phyloP scores from a whole-genome alignment of 2,329 filamentous ascomycete species.

The Ophiostoma australiae region DNA sequence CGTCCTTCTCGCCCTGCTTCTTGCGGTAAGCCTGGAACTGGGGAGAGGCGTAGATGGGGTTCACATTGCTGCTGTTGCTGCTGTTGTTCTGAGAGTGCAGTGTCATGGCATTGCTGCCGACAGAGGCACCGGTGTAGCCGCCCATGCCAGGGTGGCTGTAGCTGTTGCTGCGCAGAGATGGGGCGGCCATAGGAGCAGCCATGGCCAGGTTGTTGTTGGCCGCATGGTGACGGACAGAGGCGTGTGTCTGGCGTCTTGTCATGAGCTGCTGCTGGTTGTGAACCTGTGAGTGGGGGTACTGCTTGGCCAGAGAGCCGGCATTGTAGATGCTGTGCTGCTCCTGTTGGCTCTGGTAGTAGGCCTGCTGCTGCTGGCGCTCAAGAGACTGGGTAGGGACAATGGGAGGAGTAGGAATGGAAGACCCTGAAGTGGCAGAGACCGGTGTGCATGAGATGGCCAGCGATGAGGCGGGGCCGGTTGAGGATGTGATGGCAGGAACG shows the following conservation, averaged over 20 bases:
- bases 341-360: slow-evolving; percentile 24
- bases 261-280: slow-evolving; percentile 22
- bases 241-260: slow-evolving; percentile 20
- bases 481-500: slow-evolving; percentile 18
- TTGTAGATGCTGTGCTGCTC: slow-evolving; percentile 23
- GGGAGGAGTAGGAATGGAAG: slow-evolving; percentile 39
- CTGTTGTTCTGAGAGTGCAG: background rate
- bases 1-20: slow-evolving; percentile 59
- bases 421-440: slow-evolving; percentile 36
- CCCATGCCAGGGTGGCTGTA: slow-evolving; percentile 16
- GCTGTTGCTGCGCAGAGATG: slow-evolving; percentile 18
- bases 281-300: slow-evolving; percentile 16
- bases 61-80: slow-evolving; percentile 33
- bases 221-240: slow-evolving; percentile 17
- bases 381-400: slow-evolving; percentile 49
- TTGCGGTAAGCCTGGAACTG: slow-evolving; percentile 62
- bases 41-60: slow-evolving; percentile 58
- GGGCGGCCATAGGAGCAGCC: slow-evolving; percentile 19
- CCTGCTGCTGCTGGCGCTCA: slow-evolving; percentile 31
- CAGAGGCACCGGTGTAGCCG: background rate
- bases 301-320: slow-evolving; percentile 20
- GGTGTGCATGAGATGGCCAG: slow-evolving; percentile 25
- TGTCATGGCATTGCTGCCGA: slow-evolving; percentile 12
- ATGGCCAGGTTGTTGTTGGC: slow-evolving; percentile 20
- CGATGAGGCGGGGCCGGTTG: slow-evolving; percentile 20